Conservation (phyloP, 2,329 filamentous ascomycete genomes). For the Epichloe bromicola region DNA sequence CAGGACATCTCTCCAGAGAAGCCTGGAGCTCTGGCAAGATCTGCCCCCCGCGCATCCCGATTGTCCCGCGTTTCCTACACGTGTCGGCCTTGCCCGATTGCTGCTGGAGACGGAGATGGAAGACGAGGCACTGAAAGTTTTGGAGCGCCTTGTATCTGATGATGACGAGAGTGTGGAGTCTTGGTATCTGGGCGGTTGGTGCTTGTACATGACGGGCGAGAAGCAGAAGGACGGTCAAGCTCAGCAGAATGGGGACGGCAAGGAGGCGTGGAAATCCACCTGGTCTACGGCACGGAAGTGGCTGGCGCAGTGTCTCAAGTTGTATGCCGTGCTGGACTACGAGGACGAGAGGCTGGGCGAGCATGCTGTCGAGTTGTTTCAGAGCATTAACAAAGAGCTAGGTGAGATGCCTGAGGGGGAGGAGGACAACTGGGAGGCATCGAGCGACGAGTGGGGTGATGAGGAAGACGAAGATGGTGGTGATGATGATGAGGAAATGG, state of each 20-base stretch:
- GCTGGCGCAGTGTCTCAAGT: conserved; percentile 65
- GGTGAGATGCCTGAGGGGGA: conserved; percentile 44
- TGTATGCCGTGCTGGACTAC: conserved; percentile 72
- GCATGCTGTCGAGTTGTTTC: conserved; percentile 60
- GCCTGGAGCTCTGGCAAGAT: conserved; percentile 73
- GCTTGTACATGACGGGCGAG: conserved; percentile 65
- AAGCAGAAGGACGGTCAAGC: conserved; percentile 37
- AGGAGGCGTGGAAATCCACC: conserved; percentile 41
- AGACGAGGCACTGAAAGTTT: conserved; percentile 68
- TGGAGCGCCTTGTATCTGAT: conserved; percentile 72
- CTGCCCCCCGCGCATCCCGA: conserved; percentile 56
- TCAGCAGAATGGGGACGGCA: conserved; percentile 16
- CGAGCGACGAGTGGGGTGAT: conserved; percentile 35
- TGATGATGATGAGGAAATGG: conserved; percentile 47
- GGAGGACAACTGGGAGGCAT: conserved; percentile 36
- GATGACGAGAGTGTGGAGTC: conserved; percentile 92
- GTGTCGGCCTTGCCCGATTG: conserved; percentile 71
- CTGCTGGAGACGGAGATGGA: conserved; percentile 86
- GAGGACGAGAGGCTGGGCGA: conserved; percentile 69
- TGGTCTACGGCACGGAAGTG: conserved; percentile 70
- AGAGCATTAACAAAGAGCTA: conserved; percentile 49
- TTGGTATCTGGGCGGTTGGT: conserved; percentile 96
- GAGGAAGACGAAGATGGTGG: conserved; percentile 37
- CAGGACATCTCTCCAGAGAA: conserved; percentile 60
- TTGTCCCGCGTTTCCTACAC: conserved; percentile 74